A percentile compares a stretch with the other conserved stretches of the same genome.
phyloP scores from a whole-genome alignment of 2,329 filamentous ascomycete genomes.

The Fusarium redolens region DNA sequence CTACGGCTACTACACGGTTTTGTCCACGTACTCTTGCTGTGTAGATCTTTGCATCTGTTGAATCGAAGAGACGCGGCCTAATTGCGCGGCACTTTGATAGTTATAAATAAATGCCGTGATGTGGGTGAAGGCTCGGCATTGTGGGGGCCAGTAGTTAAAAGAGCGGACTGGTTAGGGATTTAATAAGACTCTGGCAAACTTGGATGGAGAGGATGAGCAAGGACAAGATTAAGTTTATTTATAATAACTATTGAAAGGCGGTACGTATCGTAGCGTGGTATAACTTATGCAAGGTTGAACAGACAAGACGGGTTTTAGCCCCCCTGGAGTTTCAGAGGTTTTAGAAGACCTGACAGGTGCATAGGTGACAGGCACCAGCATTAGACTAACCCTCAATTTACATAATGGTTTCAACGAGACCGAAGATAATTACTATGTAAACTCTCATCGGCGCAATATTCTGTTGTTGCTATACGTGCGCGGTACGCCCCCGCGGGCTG shows the following conservation, averaged over 20 bases:
- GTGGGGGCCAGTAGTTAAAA: background rate
- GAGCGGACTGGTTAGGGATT: background rate
- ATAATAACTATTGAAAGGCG: too few species aligned
- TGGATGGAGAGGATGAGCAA: too few species aligned
- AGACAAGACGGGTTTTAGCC: background rate
- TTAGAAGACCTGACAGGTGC: too few species aligned
- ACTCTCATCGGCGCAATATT: background rate
- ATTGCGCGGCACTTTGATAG: background rate
- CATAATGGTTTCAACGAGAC: too few species aligned
- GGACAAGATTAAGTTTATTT: too few species aligned
- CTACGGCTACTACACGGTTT: rapidly evolving
- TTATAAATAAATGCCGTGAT: background rate
- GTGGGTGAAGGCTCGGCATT: background rate
- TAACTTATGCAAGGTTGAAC: background rate
- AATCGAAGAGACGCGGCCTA: background rate
- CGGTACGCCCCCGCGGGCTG: too few species aligned
- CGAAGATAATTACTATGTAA: background rate
- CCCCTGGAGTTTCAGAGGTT: too few species aligned
- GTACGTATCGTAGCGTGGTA: background rate
- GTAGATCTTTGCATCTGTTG: background rate
- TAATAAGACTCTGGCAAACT: too few species aligned
- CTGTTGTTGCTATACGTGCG: too few species aligned
- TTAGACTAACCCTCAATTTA: too few species aligned
- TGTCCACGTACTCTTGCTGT: rapidly evolving
- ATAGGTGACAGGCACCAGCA: too few species aligned